Base-by-base conservation (phyloP, 2,329 filamentous ascomycete genomes). In the Aspergillus nomiae region DNA sequence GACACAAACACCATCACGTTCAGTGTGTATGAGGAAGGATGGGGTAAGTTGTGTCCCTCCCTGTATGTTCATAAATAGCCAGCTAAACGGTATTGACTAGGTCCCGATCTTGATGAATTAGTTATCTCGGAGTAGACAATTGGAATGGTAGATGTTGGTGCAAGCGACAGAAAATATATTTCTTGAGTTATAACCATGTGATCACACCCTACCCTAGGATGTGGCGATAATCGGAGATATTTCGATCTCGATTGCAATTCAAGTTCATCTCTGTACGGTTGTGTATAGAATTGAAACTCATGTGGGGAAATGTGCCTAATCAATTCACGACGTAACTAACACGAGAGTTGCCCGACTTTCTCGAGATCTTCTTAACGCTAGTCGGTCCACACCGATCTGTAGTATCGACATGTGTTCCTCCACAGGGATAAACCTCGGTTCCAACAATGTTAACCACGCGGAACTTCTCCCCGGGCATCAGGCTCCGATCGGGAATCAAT, bases 381-480 rank as follows among this genome's bases (percentile, higher is more conserved):
- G 87, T 89, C 87, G 69, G 85, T 8, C 70, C 71, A 58, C 70
- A 87, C 63, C 83, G 68, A 62, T 84, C 81, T 24, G 88, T 89
- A 21, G 78, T 83, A 34, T 84, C 80, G 4, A 92, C 89, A 79
- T 92, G 90, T 30, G 90, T 92, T 0, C 90, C 90, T 9, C 90
- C 90, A 74, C 90, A 92, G 1, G 90, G 89, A 78, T 92, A 92
- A 30, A 84, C 84, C 68, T 89, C 90, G 0, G 86, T 84, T 0
- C 89, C 89, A 0, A 87, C 85, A 63, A 92, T 90, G 63, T 86
- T 84, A 28, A 92, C 89, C 0, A 92, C 88, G 10, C 90, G 81
- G 36, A 89, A 86, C 72, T 85, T 87, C 67, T 85, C 84, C 28
- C 84, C 85, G 64, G 77, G 74, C 56, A 80, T 70, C 45, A 78